Evolutionary conservation across 331 rosid species (phyloP), one percentile per base, ranked within the genome.

Genomic region (Spiraea crenata): DNA sequence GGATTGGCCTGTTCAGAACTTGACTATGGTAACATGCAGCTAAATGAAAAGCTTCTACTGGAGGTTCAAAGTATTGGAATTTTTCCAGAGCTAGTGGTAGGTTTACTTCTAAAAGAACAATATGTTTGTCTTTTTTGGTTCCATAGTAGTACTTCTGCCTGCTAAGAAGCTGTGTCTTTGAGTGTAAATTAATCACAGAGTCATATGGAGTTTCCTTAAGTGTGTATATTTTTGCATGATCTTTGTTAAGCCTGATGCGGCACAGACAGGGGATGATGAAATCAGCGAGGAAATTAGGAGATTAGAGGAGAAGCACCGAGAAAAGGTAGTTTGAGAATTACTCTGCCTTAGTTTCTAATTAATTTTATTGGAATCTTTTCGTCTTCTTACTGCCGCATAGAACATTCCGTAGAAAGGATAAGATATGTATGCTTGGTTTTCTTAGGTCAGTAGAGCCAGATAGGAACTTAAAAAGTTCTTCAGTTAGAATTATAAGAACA

Each of bases 51-150:
- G 80, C 85, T 93, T 79, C 86, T 90, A 48, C 78, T 90, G 87
- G 98, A 93, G 87, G 84, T 93, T 81, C 92, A 81, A 65, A 89
- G 97, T 75, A 80, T 93, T 76, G 98, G 92, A 74, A 78, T 93
- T 67, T 81, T 81, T 64, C 90, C 95, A 40, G 92, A 90, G 57
- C 72, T 84, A 6, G 84, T 78, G 89, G 97, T 93, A 80, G 45
- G 92, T 83, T 65, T 67, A 76, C 75, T 57, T 76, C 25, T 74
- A 58, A 38, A 10, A 57, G 34, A 46, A 67, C 39, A 64, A 1
- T 35, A 14, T 11, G 40, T 63, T 35, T 55, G 14, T 51, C 38
- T 44, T 25, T 34, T 31, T 69, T 42, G 59, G 48, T 48, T 64
- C 55, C 11, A 9, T 61, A 11, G 3, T 50, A 5, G 60, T 10